Evolutionary conservation across 1,284 basidiomycete genomes (phyloP).

Genomic region (Heterobasidion annosum): DNA sequence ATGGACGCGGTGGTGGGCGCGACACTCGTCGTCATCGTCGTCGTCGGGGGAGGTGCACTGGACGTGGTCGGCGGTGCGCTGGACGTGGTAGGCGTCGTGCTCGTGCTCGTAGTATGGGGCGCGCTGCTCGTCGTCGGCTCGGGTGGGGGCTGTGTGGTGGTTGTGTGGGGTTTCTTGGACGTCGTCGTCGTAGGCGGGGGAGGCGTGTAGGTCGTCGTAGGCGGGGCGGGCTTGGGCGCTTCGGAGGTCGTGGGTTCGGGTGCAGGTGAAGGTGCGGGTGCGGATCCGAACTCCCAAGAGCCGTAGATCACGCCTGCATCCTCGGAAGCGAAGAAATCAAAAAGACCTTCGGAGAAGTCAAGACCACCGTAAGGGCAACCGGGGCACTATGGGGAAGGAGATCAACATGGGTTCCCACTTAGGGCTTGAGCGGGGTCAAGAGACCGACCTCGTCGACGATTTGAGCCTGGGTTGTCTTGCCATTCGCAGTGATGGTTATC

Average conservation of each 20-base stretch:
- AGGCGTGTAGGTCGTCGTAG: neutral
- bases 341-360: constrained; percentile 73
- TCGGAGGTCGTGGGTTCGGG: neutral
- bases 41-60: neutral
- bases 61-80: neutral
- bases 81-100: neutral
- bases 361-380: constrained; percentile 67
- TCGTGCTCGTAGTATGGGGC: neutral
- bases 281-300: constrained; percentile 38
- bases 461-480: constrained; percentile 50
- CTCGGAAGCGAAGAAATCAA: constrained; percentile 46
- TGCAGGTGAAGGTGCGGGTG: neutral
- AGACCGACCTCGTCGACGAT: constrained; percentile 57
- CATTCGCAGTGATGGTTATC: constrained; percentile 58
- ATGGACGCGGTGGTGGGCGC: neutral
- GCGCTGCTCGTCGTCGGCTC: neutral
- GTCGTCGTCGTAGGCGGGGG: neutral
- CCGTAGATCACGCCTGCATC: constrained; percentile 46
- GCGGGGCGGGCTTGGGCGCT: neutral
- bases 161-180: neutral
- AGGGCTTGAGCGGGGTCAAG: no score
- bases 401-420: no score
- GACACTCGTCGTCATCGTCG: neutral
- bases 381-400: constrained; percentile 42
- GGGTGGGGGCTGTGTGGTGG: neutral